Evolutionary conservation across 192 early-diverging fungal species (phyloP), one percentile per base, ranked within the genome.

Genomic region (Gaertneriomyces sp.): DNA sequence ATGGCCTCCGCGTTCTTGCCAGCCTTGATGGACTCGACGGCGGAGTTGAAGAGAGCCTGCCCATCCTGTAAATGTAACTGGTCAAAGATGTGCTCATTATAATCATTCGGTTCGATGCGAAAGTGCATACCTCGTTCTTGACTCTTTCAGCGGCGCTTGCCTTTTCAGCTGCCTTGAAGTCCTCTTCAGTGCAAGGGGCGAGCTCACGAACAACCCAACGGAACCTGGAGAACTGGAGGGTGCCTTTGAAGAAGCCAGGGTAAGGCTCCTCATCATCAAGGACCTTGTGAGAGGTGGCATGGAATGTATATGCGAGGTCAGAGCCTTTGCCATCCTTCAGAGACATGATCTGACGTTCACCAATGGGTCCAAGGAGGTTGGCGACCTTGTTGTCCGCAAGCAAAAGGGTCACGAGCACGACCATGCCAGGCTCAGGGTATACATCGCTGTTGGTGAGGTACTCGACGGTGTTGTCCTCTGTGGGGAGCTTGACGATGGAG

Each of bases 1-100:
- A 70, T 42, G 51, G 68, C 68, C 20, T 70, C 68, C 9, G 7
- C 42, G 60, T 64, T 42, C 25, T 70, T 70, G 53, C 68, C 68
- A n/a, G 52, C 61, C 60, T 53, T 49, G 42, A 63, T 47, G 61
- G 61, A 51, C 7, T 49, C 60, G 42, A 42, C 38, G 25, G 42
- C 68, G 41, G 53, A 43, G 40, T 63, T 49, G 33, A 41, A 44
- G 20, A 70, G 54, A 38, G 42, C 41, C 14, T 52, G 44, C 12
- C 60, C 61, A 42, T 53, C 41, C 11, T 33, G 25, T 33, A 2
- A 33, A 33, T 33, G 2, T 33, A 2, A 12, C 55, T 57, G 14
- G 55, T 33, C 25, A 33, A 33, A 33, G 25, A 33, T 33, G 14
- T 39, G 55, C 17, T 57, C 38, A 2, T 2, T 14, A 57, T 14